phyloP scores from a whole-genome alignment of 228 moss, liverwort and hornwort genomes.

The Sphagnum magellanicum region DNA sequence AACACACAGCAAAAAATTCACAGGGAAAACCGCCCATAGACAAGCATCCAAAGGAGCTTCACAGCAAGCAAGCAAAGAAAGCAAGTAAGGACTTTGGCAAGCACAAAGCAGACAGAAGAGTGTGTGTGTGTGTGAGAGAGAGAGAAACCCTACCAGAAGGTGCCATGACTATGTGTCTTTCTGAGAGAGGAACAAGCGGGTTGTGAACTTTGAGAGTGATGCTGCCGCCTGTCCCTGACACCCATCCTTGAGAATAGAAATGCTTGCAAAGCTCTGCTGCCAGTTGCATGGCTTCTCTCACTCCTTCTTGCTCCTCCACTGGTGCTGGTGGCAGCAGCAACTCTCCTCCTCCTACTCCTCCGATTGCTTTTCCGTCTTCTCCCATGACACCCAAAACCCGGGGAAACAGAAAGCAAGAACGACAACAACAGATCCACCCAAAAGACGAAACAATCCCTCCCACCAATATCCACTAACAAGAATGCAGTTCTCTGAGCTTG shows the following conservation, averaged over 20 bases:
- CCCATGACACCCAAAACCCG: too few species aligned
- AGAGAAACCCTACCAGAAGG: slow-evolving; percentile 61
- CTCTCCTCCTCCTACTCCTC: too few species aligned
- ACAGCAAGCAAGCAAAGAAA: background rate
- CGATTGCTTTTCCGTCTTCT: too few species aligned
- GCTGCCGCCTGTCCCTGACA: slow-evolving; percentile 93
- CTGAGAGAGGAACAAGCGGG: slow-evolving; percentile 34
- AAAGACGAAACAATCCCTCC: too few species aligned
- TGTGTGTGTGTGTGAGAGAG: background rate
- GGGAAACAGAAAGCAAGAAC: too few species aligned
- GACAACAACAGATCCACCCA: too few species aligned
- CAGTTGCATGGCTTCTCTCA: slow-evolving; percentile 64
- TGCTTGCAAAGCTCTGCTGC: slow-evolving; percentile 97
- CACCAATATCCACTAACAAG: too few species aligned
- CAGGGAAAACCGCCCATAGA: background rate
- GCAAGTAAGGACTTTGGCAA: background rate
- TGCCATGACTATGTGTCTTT: slow-evolving; percentile 93
- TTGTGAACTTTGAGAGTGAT: slow-evolving; percentile 87
- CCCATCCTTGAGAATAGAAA: slow-evolving; percentile 96
- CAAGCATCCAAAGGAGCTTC: background rate
- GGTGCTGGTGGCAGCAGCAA: too few species aligned
- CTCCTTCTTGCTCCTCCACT: slow-evolving; percentile 15
- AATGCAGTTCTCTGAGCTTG: too few species aligned
- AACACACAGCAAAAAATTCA: background rate
- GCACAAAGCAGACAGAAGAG: background rate